A percentile compares a stretch with the other conserved stretches of the same genome.
phyloP scores from a whole-genome alignment of 2,329 filamentous ascomycete genomes.

The Microcera coccophila region DNA sequence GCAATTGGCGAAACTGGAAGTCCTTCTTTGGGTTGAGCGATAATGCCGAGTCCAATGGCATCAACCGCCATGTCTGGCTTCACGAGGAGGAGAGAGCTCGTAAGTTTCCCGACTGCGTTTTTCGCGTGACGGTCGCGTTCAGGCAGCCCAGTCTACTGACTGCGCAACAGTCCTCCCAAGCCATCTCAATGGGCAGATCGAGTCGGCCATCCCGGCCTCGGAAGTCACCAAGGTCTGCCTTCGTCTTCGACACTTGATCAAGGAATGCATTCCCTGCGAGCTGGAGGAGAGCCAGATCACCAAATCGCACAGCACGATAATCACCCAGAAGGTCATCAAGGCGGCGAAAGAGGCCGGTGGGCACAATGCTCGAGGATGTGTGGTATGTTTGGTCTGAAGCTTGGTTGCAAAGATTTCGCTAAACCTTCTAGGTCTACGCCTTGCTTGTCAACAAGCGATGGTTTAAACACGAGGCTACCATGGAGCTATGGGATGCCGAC shows the following conservation, averaged over 20 bases:
- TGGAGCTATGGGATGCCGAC: conserved; percentile 90
- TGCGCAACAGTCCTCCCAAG: conserved; percentile 58
- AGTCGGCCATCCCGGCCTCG: conserved; percentile 66
- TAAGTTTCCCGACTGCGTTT: conserved; percentile 32
- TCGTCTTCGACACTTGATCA: conserved; percentile 84
- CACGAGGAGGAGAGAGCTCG: conserved; percentile 44
- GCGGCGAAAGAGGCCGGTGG: conserved; percentile 82
- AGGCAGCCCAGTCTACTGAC: neutral
- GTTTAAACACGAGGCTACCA: conserved; percentile 73
- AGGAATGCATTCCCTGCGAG: conserved; percentile 86
- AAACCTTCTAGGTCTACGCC: conserved; percentile 56
- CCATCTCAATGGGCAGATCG: conserved; percentile 53
- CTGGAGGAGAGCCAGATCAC: conserved; percentile 73
- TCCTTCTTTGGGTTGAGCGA: conserved; percentile 26
- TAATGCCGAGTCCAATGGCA: conserved; percentile 17
- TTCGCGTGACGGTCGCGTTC: neutral
- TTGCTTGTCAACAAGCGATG: conserved; percentile 67
- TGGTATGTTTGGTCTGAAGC: conserved; percentile 42
- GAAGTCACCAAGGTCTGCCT: conserved; percentile 89
- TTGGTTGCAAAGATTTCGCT: neutral
- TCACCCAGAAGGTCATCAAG: conserved; percentile 73
- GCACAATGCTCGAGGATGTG: conserved; percentile 68
- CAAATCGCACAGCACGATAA: conserved; percentile 75
- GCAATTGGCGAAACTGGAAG: conserved; percentile 30
- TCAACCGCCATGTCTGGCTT: conserved; percentile 33